These are phyloP conservation scores for Skeletonema tropicum DNA, from an alignment of 108 stramenopile genomes.

Conservation along the genomic window DNA sequence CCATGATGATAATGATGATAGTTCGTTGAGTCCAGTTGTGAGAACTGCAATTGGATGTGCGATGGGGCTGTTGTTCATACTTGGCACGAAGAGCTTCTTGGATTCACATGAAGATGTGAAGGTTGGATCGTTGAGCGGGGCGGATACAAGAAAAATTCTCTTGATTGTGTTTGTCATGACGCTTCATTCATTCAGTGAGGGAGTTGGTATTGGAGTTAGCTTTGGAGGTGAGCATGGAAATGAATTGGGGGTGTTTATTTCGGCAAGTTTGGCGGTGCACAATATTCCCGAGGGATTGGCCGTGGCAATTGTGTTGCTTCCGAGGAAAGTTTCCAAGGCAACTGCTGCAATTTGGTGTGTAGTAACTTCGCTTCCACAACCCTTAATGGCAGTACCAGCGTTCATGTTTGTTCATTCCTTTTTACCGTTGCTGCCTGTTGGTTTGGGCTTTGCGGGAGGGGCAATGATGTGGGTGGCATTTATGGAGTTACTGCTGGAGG, in stretches of 20 bases:
- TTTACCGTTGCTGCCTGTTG: slow-evolving; percentile 92
- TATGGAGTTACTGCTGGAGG: slow-evolving; percentile 93
- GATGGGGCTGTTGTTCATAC: slow-evolving; percentile 84
- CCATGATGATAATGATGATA: slow-evolving; percentile 65
- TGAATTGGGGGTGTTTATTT: slow-evolving; percentile 94
- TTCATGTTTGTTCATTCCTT: slow-evolving; percentile 95
- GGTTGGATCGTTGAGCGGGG: slow-evolving; percentile 84
- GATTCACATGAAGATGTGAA: slow-evolving; percentile 91
- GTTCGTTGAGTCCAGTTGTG: slow-evolving; percentile 48
- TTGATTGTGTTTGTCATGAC: slow-evolving; percentile 99
- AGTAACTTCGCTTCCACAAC: slow-evolving; percentile 95
- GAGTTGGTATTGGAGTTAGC: slow-evolving; percentile 95
- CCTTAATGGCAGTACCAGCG: slow-evolving; percentile 98
- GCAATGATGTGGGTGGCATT: slow-evolving; percentile 98
- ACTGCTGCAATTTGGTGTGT: slow-evolving; percentile 95
- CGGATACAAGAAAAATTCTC: slow-evolving; percentile 88
- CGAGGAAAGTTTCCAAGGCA: slow-evolving; percentile 82
- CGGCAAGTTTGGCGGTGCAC: slow-evolving; percentile 95
- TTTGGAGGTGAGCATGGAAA: slow-evolving; percentile 88
- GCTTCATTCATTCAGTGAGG: slow-evolving; percentile 97
- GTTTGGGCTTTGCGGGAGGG: slow-evolving; percentile 98
- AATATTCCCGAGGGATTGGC: slow-evolving; percentile 99
- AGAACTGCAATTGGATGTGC: slow-evolving; percentile 74
- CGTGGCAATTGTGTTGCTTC: slow-evolving; percentile 93
- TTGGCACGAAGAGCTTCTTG: slow-evolving; percentile 79